These are phyloP conservation scores for Boletus pseudopeckii DNA, from an alignment of 768 basidiomycete species.

Conservation along the genomic window DNA sequence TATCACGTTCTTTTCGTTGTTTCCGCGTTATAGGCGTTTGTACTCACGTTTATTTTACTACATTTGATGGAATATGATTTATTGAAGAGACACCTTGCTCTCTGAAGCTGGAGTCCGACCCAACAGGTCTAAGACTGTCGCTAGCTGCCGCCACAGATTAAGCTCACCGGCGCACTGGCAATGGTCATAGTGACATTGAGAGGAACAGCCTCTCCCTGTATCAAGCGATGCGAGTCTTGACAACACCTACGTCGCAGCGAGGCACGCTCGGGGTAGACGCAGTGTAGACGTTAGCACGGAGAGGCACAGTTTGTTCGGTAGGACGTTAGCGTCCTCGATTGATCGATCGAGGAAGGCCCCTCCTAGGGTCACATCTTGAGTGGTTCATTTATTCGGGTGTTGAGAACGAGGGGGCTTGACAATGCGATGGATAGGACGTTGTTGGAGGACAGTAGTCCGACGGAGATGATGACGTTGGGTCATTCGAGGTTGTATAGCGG, in stretches of 20 bases:
- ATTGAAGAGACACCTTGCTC: not conserved
- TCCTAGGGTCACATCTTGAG: slow-evolving; percentile 64
- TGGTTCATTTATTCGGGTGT: slow-evolving; percentile 8
- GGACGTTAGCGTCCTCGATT: slow-evolving; percentile 52
- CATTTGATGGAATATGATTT: slow-evolving; percentile 11
- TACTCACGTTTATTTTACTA: slow-evolving; percentile 5
- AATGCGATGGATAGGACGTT: slow-evolving; percentile 19
- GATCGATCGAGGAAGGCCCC: slow-evolving; percentile 76
- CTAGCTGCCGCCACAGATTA: too few species aligned
- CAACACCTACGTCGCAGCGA: slow-evolving; percentile 19
- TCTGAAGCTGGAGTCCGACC: too few species aligned
- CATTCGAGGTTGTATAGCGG: slow-evolving; percentile 45
- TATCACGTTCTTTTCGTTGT: slow-evolving; percentile 9
- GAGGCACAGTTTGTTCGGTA: too few species aligned
- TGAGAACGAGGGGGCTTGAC: not conserved
- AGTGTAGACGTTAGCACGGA: slow-evolving; percentile 47
- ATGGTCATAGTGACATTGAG: not conserved
- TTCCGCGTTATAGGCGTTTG: slow-evolving; percentile 1
- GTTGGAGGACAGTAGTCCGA: slow-evolving; percentile 29
- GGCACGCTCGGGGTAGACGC: slow-evolving; percentile 47
- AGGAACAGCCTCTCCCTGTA: slow-evolving; percentile 16
- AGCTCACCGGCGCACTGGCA: too few species aligned
- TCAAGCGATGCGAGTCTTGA: slow-evolving; percentile 25
- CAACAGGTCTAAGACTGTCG: too few species aligned
- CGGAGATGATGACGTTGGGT: slow-evolving; percentile 37